Conservation (phyloP, 1,284 basidiomycete species). For the Leccinum subrobustum region DNA sequence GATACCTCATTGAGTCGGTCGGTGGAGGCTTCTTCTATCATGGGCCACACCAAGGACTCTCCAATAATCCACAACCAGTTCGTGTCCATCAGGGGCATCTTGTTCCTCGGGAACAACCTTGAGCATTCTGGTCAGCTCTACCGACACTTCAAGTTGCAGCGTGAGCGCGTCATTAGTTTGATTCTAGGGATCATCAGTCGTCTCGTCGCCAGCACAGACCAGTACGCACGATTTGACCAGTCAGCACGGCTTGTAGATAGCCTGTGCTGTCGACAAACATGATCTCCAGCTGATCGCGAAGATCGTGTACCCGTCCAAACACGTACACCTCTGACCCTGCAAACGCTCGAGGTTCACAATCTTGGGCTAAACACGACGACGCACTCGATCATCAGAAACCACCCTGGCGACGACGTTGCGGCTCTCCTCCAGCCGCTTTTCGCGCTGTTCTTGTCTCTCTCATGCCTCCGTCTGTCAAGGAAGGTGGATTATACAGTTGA, state of each 20-base stretch:
- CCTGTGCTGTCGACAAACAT: conserved; percentile 98
- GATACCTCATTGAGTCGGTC: conserved; percentile 86
- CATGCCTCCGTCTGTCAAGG: too few species aligned
- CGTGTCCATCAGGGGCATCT: conserved; percentile 93
- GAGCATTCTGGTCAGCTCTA: conserved; percentile 87
- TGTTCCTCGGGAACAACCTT: conserved; percentile 93
- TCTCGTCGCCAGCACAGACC: neutral
- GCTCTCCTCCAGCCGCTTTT: too few species aligned
- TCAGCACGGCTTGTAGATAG: conserved; percentile 88
- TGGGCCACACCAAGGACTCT: conserved; percentile 86
- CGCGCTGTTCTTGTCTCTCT: too few species aligned
- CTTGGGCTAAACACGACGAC: conserved; percentile 59
- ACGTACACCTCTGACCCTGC: conserved; percentile 81
- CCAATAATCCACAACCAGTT: conserved; percentile 96
- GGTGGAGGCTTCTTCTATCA: conserved; percentile 90
- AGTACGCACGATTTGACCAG: conserved; percentile 74
- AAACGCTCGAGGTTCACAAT: conserved; percentile 66
- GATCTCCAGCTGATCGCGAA: conserved; percentile 90
- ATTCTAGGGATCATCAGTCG: too few species aligned
- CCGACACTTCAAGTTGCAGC: conserved; percentile 82
- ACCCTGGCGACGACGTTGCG: too few species aligned
- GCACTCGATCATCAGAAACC: conserved; percentile 16
- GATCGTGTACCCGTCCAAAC: conserved; percentile 95
- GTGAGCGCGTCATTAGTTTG: too few species aligned
- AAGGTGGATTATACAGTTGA: too few species aligned